Conservation (phyloP, 805 yeast species). For the Wickerhamomyces mucosus region DNA sequence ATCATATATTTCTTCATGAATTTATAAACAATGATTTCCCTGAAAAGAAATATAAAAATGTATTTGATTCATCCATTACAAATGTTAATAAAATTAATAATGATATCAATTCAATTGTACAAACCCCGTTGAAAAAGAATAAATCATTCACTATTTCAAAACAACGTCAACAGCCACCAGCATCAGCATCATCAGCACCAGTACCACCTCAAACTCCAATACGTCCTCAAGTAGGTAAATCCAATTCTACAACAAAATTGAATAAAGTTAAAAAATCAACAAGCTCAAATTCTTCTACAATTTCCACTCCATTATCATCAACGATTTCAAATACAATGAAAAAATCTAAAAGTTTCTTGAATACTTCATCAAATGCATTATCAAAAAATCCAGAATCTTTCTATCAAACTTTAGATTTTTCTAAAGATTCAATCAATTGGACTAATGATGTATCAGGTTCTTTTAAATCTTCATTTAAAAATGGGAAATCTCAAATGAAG, state of each 20-base stretch:
- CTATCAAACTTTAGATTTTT: constrained; percentile 19
- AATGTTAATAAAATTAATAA: too few relatives aligned
- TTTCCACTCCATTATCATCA: constrained; percentile 1
- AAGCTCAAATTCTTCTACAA: constrained; percentile 3
- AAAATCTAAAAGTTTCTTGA: constrained; percentile 18
- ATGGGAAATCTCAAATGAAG: constrained; percentile 4
- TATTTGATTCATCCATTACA: too few relatives aligned
- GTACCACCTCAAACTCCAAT: neutral
- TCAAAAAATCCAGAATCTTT: constrained; percentile 5
- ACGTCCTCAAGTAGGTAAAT: constrained; percentile 9
- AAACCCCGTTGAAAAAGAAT: too few relatives aligned
- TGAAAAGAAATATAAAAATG: too few relatives aligned
- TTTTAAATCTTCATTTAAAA: neutral
- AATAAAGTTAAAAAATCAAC: constrained; percentile 16
- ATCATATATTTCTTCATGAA: neutral
- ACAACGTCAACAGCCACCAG: too few relatives aligned
- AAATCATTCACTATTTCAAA: too few relatives aligned
- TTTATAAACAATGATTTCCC: too few relatives aligned
- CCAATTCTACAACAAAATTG: constrained; percentile 16
- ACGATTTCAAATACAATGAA: constrained; percentile 7
- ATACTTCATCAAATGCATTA: constrained; percentile 2
- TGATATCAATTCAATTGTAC: too few relatives aligned
- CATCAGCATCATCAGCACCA: constrained; percentile 2
- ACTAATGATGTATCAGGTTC: too few relatives aligned
- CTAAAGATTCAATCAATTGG: constrained; percentile 7